Percentiles rank a stretch among this genome's conserved stretches.
Conservation (phyloP, 208 protist species). For the Crithidia brevicula region DNA sequence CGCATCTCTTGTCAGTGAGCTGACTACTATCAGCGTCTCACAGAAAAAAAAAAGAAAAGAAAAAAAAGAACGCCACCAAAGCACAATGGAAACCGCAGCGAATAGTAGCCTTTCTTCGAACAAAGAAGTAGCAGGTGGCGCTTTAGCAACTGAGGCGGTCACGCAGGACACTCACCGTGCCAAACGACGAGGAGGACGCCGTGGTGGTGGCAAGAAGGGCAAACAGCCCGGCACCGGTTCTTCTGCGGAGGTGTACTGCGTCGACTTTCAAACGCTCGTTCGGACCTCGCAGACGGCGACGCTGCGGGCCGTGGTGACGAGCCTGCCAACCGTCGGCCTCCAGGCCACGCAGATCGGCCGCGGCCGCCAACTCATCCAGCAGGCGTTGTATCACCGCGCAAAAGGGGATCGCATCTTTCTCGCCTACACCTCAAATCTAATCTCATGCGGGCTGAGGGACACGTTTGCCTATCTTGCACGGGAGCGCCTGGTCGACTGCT, state of each 20-base stretch:
- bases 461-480: constrained; percentile 97
- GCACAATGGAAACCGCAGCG: too few species aligned
- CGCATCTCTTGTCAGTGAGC: too few species aligned
- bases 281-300: constrained; percentile 53
- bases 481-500: constrained; percentile 96
- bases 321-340: constrained; percentile 56
- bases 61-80: too few species aligned
- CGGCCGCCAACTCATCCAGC: constrained; percentile 68
- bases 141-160: too few species aligned
- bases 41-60: too few species aligned
- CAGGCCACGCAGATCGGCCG: constrained; percentile 82
- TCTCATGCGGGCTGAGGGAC: constrained; percentile 99
- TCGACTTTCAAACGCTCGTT: constrained; percentile 68
- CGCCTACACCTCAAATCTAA: constrained; percentile 99
- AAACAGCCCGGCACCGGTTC: neutral
- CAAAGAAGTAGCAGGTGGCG: too few species aligned
- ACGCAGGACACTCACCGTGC: neutral
- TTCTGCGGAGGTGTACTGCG: constrained; percentile 17
- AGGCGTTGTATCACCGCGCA: constrained; percentile 51
- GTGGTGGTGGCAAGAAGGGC: neutral
- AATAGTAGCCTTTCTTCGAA: too few species aligned
- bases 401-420: constrained; percentile 95
- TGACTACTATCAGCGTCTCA: too few species aligned
- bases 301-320: constrained; percentile 46
- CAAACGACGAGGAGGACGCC: neutral